Conservation (phyloP, 495 filamentous ascomycete genomes). For the Penicillium psychrofluorescens region DNA sequence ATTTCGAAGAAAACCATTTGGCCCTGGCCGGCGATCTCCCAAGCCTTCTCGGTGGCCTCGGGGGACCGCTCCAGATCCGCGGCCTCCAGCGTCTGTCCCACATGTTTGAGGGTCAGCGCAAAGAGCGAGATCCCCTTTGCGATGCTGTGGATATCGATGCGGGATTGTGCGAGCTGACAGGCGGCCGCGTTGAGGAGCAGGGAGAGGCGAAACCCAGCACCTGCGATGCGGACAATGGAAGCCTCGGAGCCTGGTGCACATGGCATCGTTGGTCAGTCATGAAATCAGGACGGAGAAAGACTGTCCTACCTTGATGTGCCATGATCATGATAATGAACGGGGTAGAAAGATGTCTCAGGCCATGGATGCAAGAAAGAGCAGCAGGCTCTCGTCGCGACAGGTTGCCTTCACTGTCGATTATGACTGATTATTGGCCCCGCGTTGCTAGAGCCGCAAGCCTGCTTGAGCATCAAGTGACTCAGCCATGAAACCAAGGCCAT, state of each 20-base stretch:
- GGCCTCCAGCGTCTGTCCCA: slow-evolving; percentile 25
- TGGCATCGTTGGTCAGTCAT: background rate
- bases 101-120: slow-evolving; percentile 35
- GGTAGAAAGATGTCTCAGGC: background rate
- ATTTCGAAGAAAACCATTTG: slow-evolving; percentile 37
- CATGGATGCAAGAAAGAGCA: slow-evolving; percentile 1
- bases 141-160: slow-evolving; percentile 39
- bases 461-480: slow-evolving; percentile 22
- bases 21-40: slow-evolving; percentile 34
- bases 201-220: slow-evolving; percentile 37
- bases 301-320: slow-evolving; percentile 9
- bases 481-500: slow-evolving; percentile 9
- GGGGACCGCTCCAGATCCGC: slow-evolving; percentile 18
- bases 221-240: slow-evolving; percentile 29
- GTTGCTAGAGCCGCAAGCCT: slow-evolving; percentile 12
- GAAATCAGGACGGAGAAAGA: background rate
- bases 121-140: slow-evolving; percentile 40
- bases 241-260: slow-evolving; percentile 10
- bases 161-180: slow-evolving; percentile 32
- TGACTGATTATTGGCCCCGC: background rate
- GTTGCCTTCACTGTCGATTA: too few relatives aligned
- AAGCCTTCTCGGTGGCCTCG: slow-evolving; percentile 29
- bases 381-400: slow-evolving; percentile 5
- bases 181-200: slow-evolving; percentile 37
- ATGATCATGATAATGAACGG: slow-evolving; percentile 4